phyloP scores from a whole-genome alignment of 2,329 filamentous ascomycete species.

The Tetracladium maxilliforme region DNA sequence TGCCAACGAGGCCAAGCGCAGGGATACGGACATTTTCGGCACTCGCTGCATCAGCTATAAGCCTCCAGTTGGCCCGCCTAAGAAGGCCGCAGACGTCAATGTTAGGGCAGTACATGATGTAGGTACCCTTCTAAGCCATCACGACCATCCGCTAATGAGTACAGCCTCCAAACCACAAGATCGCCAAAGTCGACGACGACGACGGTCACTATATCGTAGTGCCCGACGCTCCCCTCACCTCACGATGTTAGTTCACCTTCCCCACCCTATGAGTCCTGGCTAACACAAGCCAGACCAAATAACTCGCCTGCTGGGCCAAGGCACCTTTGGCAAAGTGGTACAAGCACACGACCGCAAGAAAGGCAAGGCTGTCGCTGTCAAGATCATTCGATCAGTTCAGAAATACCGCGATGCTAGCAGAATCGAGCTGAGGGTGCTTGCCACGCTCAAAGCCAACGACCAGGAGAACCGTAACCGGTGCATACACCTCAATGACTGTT shows the following conservation, averaged over 20 bases:
- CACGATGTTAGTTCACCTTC: slow-evolving; percentile 57
- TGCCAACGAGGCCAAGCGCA: slow-evolving; percentile 68
- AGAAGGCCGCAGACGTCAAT: slow-evolving; percentile 72
- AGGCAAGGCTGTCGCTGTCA: slow-evolving; percentile 73
- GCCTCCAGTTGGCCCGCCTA: slow-evolving; percentile 74
- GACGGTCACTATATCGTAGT: slow-evolving; percentile 95
- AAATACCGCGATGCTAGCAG: slow-evolving; percentile 94
- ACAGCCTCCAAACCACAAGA: slow-evolving; percentile 28
- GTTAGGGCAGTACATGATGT: slow-evolving; percentile 50
- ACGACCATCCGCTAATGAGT: slow-evolving; percentile 5
- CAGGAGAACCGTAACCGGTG: slow-evolving; percentile 86
- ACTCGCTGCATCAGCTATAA: slow-evolving; percentile 69
- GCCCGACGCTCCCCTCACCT: slow-evolving; percentile 71
- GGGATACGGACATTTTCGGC: slow-evolving; percentile 55
- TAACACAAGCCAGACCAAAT: slow-evolving; percentile 56
- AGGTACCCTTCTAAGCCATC: slow-evolving; percentile 17
- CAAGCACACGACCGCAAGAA: slow-evolving; percentile 72
- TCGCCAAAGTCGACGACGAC: slow-evolving; percentile 80
- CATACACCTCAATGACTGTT: slow-evolving; percentile 92
- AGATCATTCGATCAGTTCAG: slow-evolving; percentile 95
- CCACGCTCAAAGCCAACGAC: slow-evolving; percentile 85
- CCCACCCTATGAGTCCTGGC: slow-evolving; percentile 3
- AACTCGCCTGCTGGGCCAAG: slow-evolving; percentile 79
- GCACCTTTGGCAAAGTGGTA: slow-evolving; percentile 96
- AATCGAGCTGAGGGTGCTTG: slow-evolving; percentile 85